phyloP scores from a whole-genome alignment of 208 protist genomes.

The Crithidia acanthocephali region DNA sequence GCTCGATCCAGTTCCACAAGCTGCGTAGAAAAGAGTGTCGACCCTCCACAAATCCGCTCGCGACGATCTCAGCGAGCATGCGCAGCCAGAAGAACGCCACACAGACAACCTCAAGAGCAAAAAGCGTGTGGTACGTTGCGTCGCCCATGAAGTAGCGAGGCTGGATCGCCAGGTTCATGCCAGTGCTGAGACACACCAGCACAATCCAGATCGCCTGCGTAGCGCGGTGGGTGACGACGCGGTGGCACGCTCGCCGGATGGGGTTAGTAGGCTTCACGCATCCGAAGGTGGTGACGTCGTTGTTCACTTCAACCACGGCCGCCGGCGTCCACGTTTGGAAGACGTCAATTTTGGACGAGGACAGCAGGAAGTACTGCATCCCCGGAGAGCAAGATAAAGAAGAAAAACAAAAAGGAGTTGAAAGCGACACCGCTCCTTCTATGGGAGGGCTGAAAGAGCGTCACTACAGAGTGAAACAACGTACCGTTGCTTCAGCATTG shows the following conservation, averaged over 20 bases:
- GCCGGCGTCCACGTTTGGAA: slow-evolving; percentile 27
- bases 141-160: slow-evolving; percentile 40
- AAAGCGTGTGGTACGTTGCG: slow-evolving; percentile 29
- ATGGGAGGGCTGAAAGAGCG: neutral
- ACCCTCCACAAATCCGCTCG: slow-evolving; percentile 39
- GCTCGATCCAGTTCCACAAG: slow-evolving; percentile 57
- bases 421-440: neutral
- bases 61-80: slow-evolving; percentile 53
- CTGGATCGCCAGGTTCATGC: slow-evolving; percentile 39
- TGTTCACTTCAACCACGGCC: neutral
- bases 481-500: no score
- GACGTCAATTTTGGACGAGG: neutral
- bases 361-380: slow-evolving; percentile 32
- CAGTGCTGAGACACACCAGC: slow-evolving; percentile 38
- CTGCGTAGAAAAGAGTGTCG: slow-evolving; percentile 41
- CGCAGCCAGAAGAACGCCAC: slow-evolving; percentile 58
- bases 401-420: slow-evolving; percentile 7
- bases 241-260: slow-evolving; percentile 17
- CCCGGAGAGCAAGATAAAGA: neutral
- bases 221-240: neutral
- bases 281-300: slow-evolving; percentile 10
- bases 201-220: slow-evolving; percentile 32
- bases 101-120: slow-evolving; percentile 36
- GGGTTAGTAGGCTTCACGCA: neutral
- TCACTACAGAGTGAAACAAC: no score